phyloP scores from a whole-genome alignment of 768 basidiomycete genomes.

The Phanerodontia chrysosporium region DNA sequence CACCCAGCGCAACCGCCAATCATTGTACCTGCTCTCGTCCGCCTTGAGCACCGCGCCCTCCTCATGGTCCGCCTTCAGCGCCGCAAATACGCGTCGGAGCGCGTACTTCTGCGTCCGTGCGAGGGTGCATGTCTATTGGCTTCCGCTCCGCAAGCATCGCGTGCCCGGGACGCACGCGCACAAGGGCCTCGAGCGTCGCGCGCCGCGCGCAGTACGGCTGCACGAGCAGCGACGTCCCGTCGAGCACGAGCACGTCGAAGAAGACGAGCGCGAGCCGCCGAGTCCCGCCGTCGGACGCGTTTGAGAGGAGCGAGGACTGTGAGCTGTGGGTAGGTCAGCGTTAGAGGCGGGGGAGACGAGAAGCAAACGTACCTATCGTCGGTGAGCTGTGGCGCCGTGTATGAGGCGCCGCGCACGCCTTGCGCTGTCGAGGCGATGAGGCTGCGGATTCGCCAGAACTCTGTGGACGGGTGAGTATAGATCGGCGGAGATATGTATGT shows the following conservation, averaged over 20 bases:
- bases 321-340: slow-evolving; percentile 15
- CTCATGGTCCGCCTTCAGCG: slow-evolving; percentile 45
- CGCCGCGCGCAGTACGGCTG: slow-evolving; percentile 59
- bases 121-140: slow-evolving; percentile 38
- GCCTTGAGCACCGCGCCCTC: slow-evolving; percentile 82
- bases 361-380: neutral
- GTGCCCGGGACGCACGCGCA: slow-evolving; percentile 52
- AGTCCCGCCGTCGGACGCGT: slow-evolving; percentile 31
- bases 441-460: slow-evolving; percentile 71
- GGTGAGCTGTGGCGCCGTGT: neutral
- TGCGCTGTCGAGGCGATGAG: slow-evolving; percentile 55
- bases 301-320: slow-evolving; percentile 40
- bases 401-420: slow-evolving; percentile 38
- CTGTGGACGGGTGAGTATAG: slow-evolving; percentile 34
- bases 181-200: slow-evolving; percentile 50
- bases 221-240: slow-evolving; percentile 53
- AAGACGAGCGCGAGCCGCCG: slow-evolving; percentile 78
- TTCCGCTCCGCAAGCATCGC: slow-evolving; percentile 59
- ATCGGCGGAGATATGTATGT: too few species aligned
- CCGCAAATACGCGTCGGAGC: slow-evolving; percentile 39
- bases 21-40: slow-evolving; percentile 62
- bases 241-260: slow-evolving; percentile 78
- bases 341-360: neutral
- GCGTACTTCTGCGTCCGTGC: slow-evolving; percentile 25
- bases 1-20: slow-evolving; percentile 67